Base-by-base conservation (phyloP, 1,284 basidiomycete genomes). In the Cutaneotrichosporon daszewskae region DNA sequence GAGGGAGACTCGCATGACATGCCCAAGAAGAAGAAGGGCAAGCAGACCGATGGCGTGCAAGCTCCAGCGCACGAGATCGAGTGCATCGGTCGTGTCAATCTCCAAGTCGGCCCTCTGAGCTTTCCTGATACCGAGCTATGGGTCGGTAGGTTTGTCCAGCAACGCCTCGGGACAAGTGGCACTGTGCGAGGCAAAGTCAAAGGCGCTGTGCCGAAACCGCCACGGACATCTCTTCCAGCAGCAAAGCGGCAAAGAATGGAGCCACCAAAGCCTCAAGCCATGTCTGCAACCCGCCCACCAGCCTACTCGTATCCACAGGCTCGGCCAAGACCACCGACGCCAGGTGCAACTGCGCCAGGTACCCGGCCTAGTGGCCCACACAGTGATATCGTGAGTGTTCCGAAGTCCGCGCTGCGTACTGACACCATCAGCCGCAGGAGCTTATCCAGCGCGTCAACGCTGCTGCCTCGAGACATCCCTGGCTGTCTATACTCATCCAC, bases 31-130 rank as follows among this genome's bases (percentile, higher is more conserved):
- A 28, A 40, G 8, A 38, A 43, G 22, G 26, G 11, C 17, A 33
- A 36, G 20, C 19, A 18, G 4, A 24, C 35, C 19, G 38, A 49
- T 22, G 57, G 60, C 6, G 38, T 41, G 13, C 52, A 55, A 29
- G 50, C 60, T 1, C 67, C 67, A 3, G 60, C 67, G 1, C 67
- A 69, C 37, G 65, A 69, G 48, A 65, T 63, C 17, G 64, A 67
- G 41, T 67, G 67, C 50, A 61, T 69, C 28, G 56, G 60, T 1
- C 47, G 67, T 10, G 58, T 61, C 3, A 66, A 58, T 3, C 41
- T 69, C 9, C 46, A 59, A 10, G 50, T 69, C 12, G 67, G 67
- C 20, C 61, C 65, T 1, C 57, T 69, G 23, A 58, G 57, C 11
- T 69, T 57, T 38, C 62, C 60, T 5, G 59, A 55, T 24, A 66